These are phyloP conservation scores for Geranium brycei DNA, from an alignment of 345 rosid species.

Conservation along the genomic window DNA sequence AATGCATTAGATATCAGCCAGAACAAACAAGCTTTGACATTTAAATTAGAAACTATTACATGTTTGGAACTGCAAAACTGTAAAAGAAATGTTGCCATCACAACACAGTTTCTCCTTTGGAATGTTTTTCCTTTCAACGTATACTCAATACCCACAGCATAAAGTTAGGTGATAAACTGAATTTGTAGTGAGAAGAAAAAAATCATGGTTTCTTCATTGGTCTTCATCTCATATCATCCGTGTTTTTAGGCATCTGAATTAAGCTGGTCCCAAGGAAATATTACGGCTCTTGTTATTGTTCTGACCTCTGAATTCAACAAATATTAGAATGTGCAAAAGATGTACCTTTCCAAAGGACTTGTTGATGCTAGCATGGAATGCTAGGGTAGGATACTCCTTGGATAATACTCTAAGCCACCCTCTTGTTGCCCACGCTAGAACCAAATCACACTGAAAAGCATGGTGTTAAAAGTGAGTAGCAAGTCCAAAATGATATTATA, in stretches of 20 bases:
- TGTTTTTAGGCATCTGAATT: no score
- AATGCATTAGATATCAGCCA: neutral
- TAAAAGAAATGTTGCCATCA: no score
- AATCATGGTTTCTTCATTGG: no score
- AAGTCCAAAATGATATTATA: neutral
- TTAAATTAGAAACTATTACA: no score
- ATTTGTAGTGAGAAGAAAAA: no score
- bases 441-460: constrained; percentile 66
- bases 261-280: no score
- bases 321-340: neutral
- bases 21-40: no score
- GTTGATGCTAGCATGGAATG: constrained; percentile 88
- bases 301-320: neutral
- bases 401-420: constrained; percentile 82
- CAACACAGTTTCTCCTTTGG: no score
- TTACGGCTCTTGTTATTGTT: neutral
- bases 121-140: no score
- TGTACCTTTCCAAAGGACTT: constrained; percentile 91
- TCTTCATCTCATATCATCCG: neutral
- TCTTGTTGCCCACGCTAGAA: constrained; percentile 95
- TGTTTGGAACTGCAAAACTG: no score
- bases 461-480: neutral
- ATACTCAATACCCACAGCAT: neutral
- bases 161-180: neutral
- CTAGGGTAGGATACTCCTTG: constrained; percentile 85